A percentile compares a stretch with the other conserved stretches of the same genome.
These are phyloP conservation scores for Clonostachys rosea DNA, from an alignment of 2,329 filamentous ascomycete species.

Conservation along the genomic window DNA sequence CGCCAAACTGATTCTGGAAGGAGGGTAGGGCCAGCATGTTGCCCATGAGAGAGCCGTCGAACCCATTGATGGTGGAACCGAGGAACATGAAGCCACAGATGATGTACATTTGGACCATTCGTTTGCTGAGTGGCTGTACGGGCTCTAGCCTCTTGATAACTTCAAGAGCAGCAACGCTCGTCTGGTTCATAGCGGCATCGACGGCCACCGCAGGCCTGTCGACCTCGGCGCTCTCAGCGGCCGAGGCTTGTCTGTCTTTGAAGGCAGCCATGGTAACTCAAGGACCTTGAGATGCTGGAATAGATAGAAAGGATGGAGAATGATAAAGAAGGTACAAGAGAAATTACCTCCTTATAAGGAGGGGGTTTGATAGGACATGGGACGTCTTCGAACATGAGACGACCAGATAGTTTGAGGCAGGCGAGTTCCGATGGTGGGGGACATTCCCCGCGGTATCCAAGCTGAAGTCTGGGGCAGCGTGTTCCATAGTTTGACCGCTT, in stretches of 20 bases:
- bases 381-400: too few relatives aligned
- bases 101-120: conserved; percentile 1
- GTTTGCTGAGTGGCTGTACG: neutral
- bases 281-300: too few relatives aligned
- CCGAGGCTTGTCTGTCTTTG: neutral
- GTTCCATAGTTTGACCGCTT: too few relatives aligned
- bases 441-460: too few relatives aligned
- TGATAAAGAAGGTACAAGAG: too few relatives aligned
- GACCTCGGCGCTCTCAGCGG: neutral
- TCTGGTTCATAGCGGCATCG: neutral
- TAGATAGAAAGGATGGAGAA: too few relatives aligned
- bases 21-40: conserved; percentile 31
- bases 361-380: too few relatives aligned
- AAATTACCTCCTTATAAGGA: too few relatives aligned
- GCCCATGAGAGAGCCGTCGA: conserved; percentile 45
- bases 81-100: conserved; percentile 4
- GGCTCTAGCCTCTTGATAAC: conserved; percentile 1
- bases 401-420: too few relatives aligned
- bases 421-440: too few relatives aligned
- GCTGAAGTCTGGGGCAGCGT: too few relatives aligned
- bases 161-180: neutral
- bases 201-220: neutral
- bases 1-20: conserved; percentile 23
- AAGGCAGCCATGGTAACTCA: neutral
- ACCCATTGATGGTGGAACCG: conserved; percentile 8